Evolutionary conservation across 306 rosid genomes (phyloP).

Genomic region (Citrullus amarus): DNA sequence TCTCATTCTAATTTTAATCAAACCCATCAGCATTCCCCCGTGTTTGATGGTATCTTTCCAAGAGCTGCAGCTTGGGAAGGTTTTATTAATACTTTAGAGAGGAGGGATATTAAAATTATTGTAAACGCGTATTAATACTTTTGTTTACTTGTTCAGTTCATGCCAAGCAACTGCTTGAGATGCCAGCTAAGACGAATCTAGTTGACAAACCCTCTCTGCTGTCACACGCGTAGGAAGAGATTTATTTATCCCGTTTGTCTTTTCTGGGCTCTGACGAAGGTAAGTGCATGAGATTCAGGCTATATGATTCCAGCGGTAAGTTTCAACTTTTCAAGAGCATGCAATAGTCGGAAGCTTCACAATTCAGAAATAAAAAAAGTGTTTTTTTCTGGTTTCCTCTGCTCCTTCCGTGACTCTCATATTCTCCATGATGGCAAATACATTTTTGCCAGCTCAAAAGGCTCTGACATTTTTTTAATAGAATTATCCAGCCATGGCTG

Average conservation of each 20-base stretch:
- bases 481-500: not conserved
- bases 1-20: not conserved
- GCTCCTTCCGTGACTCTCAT: not conserved
- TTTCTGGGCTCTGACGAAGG: not conserved
- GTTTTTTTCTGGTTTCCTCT: not conserved
- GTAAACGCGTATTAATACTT: not conserved
- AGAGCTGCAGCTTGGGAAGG: not conserved
- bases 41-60: not conserved
- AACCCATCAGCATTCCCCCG: not conserved
- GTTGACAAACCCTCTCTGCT: constrained; percentile 1
- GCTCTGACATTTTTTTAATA: not conserved
- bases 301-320: not conserved
- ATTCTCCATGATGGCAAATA: not conserved
- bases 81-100: not conserved
- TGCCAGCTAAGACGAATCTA: not conserved
- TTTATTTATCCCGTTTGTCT: not conserved
- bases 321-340: not conserved
- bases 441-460: not conserved
- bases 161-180: not conserved
- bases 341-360: not conserved
- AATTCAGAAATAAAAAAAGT: not conserved
- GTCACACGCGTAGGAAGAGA: not conserved
- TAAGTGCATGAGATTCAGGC: not conserved
- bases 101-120: not conserved
- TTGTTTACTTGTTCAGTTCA: not conserved